A percentile compares a stretch with the other conserved stretches of the same genome.
Conservation (phyloP, 768 basidiomycete genomes). For the Hirschioporus abietinus region DNA sequence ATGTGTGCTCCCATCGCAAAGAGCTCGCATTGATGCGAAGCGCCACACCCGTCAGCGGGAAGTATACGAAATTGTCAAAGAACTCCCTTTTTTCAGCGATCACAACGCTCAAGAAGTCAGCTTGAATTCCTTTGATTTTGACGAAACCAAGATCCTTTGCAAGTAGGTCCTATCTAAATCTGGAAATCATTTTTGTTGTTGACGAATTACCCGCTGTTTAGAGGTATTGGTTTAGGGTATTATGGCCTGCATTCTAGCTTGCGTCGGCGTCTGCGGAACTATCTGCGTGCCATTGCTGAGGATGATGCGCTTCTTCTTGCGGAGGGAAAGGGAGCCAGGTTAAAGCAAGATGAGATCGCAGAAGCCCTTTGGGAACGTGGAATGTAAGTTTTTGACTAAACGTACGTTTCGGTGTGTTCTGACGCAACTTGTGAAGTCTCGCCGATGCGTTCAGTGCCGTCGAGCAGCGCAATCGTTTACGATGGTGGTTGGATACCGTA, state of each 20-base stretch:
- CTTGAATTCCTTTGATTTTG: constrained; percentile 14
- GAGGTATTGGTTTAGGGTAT: constrained; percentile 32
- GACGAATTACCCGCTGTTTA: constrained; percentile 12
- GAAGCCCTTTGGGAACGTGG: constrained; percentile 74
- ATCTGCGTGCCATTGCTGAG: constrained; percentile 35
- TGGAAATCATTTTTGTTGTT: neutral
- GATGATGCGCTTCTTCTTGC: constrained; percentile 62
- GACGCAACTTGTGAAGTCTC: constrained; percentile 22
- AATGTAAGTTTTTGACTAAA: constrained; percentile 45
- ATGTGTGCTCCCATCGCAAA: constrained; percentile 79
- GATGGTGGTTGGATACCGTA: constrained; percentile 60
- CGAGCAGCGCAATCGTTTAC: constrained; percentile 44
- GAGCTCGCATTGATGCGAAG: constrained; percentile 54
- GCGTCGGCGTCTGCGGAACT: constrained; percentile 30
- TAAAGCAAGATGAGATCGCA: constrained; percentile 51
- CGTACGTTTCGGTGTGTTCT: neutral
- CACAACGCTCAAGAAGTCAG: constrained; percentile 12
- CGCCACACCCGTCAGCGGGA: constrained; percentile 42
- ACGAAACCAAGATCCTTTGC: constrained; percentile 43
- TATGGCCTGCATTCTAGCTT: constrained; percentile 33
- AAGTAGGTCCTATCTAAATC: constrained; percentile 40
- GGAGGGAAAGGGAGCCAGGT: constrained; percentile 37
- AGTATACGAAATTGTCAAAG: constrained; percentile 27
- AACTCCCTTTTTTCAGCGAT: neutral
- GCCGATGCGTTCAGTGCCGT: constrained; percentile 35